phyloP scores from a whole-genome alignment of 768 basidiomycete species.

The Zangia roseola region DNA sequence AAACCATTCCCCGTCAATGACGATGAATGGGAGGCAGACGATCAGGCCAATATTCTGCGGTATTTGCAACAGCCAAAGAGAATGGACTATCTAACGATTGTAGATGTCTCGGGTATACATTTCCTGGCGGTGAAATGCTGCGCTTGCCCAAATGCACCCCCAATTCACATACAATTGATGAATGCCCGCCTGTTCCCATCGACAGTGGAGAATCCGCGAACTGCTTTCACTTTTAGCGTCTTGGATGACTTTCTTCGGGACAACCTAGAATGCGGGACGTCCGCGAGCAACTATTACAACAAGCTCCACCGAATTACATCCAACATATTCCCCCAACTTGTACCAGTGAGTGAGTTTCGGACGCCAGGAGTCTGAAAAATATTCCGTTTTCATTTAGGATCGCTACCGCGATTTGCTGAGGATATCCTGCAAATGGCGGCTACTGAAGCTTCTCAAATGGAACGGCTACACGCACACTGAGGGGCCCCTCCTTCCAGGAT shows the following conservation, averaged over 20 bases:
- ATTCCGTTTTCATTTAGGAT: not conserved
- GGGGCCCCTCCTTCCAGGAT: too few species aligned
- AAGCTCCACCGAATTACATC: not conserved
- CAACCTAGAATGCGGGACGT: conserved; percentile 19
- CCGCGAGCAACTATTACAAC: not conserved
- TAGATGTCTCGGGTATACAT: not conserved
- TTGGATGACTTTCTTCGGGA: conserved; percentile 20
- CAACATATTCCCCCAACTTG: not conserved
- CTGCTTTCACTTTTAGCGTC: conserved; percentile 14
- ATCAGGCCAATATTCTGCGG: too few species aligned
- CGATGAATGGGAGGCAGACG: too few species aligned
- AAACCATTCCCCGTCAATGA: too few species aligned
- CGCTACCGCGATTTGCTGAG: conserved; percentile 18
- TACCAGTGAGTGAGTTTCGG: not conserved
- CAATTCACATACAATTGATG: not conserved
- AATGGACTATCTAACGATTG: not conserved
- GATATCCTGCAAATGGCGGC: conserved; percentile 13
- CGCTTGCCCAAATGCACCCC: not conserved
- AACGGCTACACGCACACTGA: conserved; percentile 2
- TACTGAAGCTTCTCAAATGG: conserved; percentile 23
- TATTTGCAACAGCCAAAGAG: too few species aligned
- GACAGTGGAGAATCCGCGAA: not conserved
- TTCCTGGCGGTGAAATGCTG: not conserved
- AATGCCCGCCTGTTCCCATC: not conserved
- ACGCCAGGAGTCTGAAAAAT: too few species aligned